A percentile compares a stretch with the other conserved stretches of the same genome.
Conservation (phyloP, 2,329 filamentous ascomycete species). For the Metarhizium humberi region DNA sequence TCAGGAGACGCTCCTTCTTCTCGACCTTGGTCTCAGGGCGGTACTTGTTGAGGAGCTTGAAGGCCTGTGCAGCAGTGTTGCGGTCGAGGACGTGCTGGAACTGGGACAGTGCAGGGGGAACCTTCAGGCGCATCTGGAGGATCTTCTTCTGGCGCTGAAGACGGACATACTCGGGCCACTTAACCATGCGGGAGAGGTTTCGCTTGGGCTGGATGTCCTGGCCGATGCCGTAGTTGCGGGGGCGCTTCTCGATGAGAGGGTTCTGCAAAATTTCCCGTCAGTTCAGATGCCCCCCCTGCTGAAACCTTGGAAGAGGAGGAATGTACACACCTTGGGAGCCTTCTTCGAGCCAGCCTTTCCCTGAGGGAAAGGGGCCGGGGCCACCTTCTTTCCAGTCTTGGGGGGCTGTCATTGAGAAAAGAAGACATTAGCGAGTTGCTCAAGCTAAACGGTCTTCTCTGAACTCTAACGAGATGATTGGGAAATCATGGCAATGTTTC, state of each 20-base stretch:
- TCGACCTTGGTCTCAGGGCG: conserved; percentile 96
- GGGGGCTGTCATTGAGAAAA: conserved; percentile 99
- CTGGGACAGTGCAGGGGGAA: conserved; percentile 92
- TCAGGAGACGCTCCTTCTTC: conserved; percentile 99
- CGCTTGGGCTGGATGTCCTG: conserved; percentile 96
- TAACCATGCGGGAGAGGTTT: conserved; percentile 96
- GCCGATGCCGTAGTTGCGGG: conserved; percentile 96
- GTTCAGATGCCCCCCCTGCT: not conserved
- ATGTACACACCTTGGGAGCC: conserved; percentile 76
- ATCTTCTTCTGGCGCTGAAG: conserved; percentile 94
- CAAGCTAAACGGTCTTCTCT: conserved; percentile 73
- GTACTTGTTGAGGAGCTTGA: conserved; percentile 99
- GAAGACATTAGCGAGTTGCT: conserved; percentile 91
- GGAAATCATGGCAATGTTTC: conserved; percentile 41
- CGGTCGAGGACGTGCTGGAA: conserved; percentile 96
- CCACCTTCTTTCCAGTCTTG: conserved; percentile 96
- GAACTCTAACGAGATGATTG: conserved; percentile 74
- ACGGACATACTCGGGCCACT: conserved; percentile 98
- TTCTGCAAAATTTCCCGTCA: conserved; percentile 49
- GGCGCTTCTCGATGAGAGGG: conserved; percentile 97
- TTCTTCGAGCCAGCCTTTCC: conserved; percentile 91
- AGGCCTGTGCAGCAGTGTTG: conserved; percentile 91
- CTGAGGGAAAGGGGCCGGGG: conserved; percentile 92
- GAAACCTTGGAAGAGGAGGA: not conserved
- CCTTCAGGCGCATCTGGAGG: conserved; percentile 96